A percentile compares a stretch with the other conserved stretches of the same genome.
Conservation (phyloP, 805 yeast species). For the Ogataea minuta region DNA sequence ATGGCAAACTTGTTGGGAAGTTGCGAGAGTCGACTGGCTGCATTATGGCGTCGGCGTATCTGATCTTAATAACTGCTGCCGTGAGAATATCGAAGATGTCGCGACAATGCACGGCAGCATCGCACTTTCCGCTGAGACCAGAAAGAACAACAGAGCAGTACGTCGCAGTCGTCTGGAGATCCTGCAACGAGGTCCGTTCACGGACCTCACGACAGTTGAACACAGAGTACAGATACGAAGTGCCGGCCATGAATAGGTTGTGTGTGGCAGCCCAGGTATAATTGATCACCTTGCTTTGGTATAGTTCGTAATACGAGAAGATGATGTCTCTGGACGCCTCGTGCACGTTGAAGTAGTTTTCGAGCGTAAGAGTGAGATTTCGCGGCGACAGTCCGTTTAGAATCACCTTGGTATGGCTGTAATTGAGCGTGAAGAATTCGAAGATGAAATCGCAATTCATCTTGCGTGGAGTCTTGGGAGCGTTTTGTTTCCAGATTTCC, state of each 20-base stretch:
- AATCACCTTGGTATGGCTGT: slow-evolving; percentile 68
- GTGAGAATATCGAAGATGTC: slow-evolving; percentile 70
- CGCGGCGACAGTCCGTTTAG: slow-evolving; percentile 79
- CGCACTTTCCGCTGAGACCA: slow-evolving; percentile 66
- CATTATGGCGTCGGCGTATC: slow-evolving; percentile 38
- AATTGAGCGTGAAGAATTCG: slow-evolving; percentile 71
- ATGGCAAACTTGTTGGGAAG: slow-evolving; percentile 25
- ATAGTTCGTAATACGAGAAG: slow-evolving; percentile 56
- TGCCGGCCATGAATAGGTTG: slow-evolving; percentile 84
- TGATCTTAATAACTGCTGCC: slow-evolving; percentile 65
- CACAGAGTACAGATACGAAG: slow-evolving; percentile 74
- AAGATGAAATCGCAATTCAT: slow-evolving; percentile 75
- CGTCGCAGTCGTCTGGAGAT: slow-evolving; percentile 46
- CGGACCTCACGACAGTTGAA: slow-evolving; percentile 64
- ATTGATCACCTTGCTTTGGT: slow-evolving; percentile 58
- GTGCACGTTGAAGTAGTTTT: slow-evolving; percentile 55
- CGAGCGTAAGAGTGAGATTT: slow-evolving; percentile 49
- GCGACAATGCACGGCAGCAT: slow-evolving; percentile 71
- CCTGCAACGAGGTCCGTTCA: slow-evolving; percentile 42
- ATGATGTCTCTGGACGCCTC: slow-evolving; percentile 69
- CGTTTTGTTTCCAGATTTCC: slow-evolving; percentile 58
- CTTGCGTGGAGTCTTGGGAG: slow-evolving; percentile 53
- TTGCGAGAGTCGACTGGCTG: slow-evolving; percentile 23
- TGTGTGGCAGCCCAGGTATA: slow-evolving; percentile 95
- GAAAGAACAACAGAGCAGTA: slow-evolving; percentile 57